These are phyloP conservation scores for Pulveroboletus sp. DNA, from an alignment of 1,284 basidiomycete species.

Conservation along the genomic window DNA sequence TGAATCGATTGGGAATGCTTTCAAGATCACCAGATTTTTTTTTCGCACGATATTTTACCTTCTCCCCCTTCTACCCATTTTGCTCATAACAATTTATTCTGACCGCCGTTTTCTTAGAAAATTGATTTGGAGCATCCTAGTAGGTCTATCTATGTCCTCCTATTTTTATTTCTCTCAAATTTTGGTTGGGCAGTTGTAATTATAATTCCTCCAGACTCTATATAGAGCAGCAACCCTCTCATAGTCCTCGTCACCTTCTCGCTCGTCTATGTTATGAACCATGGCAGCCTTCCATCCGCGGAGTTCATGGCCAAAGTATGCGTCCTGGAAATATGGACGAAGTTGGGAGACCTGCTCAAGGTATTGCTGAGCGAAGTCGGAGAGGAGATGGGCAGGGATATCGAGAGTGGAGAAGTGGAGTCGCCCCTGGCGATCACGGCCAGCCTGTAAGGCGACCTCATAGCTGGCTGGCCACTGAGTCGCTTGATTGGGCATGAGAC, in stretches of 20 bases:
- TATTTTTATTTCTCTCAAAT: too few relatives aligned
- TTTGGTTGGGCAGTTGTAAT: too few relatives aligned
- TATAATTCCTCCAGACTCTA: too few relatives aligned
- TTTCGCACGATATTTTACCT: too few relatives aligned
- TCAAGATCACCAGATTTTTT: too few relatives aligned
- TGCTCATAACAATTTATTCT: too few relatives aligned
- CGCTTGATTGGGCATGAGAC: slow-evolving; percentile 6
- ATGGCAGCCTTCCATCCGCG: slow-evolving; percentile 12
- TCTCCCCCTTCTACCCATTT: too few relatives aligned
- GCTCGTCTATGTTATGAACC: not conserved
- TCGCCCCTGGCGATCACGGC: not conserved
- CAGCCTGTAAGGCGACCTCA: not conserved
- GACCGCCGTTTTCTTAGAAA: too few relatives aligned
- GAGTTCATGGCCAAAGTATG: slow-evolving; percentile 21
- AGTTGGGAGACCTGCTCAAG: not conserved
- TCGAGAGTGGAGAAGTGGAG: not conserved
- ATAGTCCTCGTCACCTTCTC: not conserved
- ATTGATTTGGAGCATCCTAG: too few relatives aligned
- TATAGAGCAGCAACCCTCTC: too few relatives aligned
- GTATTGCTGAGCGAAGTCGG: not conserved
- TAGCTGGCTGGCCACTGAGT: slow-evolving; percentile 13
- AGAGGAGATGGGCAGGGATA: not conserved
- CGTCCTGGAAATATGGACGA: not conserved
- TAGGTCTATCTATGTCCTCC: too few relatives aligned
- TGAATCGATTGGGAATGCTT: too few relatives aligned